Evolutionary conservation across 345 rosid genomes (phyloP).

Genomic region (Ceriops decandra): DNA sequence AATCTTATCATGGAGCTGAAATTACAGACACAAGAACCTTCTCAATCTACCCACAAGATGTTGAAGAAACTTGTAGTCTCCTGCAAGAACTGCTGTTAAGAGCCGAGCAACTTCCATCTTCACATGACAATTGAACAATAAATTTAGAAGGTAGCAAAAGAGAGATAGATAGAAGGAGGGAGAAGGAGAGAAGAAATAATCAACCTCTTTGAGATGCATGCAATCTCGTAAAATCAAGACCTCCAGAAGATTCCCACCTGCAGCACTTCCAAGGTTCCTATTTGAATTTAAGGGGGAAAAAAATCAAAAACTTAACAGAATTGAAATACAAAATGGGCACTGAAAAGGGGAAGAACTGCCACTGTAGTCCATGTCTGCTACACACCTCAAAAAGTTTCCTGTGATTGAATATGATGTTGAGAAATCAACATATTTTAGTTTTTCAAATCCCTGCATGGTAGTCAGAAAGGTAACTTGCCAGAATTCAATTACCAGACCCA

Average conservation of each 20-base stretch:
- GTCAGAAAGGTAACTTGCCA: constrained; percentile 7
- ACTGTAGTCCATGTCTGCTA: constrained; percentile 6
- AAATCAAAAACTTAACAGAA: neutral
- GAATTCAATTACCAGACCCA: neutral
- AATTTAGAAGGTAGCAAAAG: neutral
- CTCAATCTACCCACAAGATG: constrained; percentile 52
- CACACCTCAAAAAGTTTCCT: constrained; percentile 75
- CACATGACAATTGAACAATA: constrained; percentile 16
- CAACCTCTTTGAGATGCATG: constrained; percentile 70
- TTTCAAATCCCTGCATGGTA: constrained; percentile 55
- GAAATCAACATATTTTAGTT: constrained; percentile 66
- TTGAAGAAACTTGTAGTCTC: constrained; percentile 64
- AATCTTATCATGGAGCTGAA: neutral
- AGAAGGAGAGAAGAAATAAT: constrained; percentile 1
- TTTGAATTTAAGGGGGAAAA: neutral
- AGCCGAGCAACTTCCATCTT: constrained; percentile 73
- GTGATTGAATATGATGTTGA: constrained; percentile 63
- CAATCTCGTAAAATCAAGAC: constrained; percentile 73
- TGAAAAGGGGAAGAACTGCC: neutral
- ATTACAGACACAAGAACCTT: constrained; percentile 8
- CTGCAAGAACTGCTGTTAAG: constrained; percentile 49
- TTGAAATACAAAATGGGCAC: neutral
- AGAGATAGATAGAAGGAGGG: neutral
- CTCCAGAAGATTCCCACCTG: constrained; percentile 56
- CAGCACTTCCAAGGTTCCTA: constrained; percentile 58